phyloP scores from a whole-genome alignment of 179 eudicot species.

The Spergularia azorica region DNA sequence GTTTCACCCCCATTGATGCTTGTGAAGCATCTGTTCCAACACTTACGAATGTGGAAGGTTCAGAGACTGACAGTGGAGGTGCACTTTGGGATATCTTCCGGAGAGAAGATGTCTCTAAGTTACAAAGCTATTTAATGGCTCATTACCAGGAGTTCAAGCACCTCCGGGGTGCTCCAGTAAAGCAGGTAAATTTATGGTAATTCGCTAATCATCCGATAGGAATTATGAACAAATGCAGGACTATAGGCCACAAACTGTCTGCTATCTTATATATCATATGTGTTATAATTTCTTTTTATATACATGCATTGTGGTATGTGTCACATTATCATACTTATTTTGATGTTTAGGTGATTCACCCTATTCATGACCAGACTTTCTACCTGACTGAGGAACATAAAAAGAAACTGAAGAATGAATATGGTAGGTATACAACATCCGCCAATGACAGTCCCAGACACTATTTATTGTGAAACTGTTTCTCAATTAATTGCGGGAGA shows the following conservation, averaged over 20 bases:
- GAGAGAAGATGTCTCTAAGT: constrained; percentile 62
- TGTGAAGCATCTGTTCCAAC: constrained; percentile 7
- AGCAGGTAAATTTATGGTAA: constrained; percentile 38
- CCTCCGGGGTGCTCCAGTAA: constrained; percentile 36
- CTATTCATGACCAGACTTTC: constrained; percentile 87
- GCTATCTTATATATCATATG: not conserved
- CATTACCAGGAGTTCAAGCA: constrained; percentile 62
- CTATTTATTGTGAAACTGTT: not conserved
- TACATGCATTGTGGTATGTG: not conserved
- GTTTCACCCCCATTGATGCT: not conserved
- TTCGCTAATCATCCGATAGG: too few relatives aligned
- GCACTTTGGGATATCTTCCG: constrained; percentile 79
- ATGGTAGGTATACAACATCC: constrained; percentile 44
- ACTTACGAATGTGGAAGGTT: constrained; percentile 10
- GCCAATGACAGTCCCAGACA: not conserved
- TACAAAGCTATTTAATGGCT: constrained; percentile 51
- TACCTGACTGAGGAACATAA: constrained; percentile 69
- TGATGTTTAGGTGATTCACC: constrained; percentile 69
- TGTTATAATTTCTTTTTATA: not conserved
- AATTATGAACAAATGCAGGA: too few relatives aligned
- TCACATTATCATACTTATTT: constrained; percentile 10
- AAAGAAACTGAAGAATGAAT: constrained; percentile 75
- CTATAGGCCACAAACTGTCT: not conserved
- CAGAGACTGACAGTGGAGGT: constrained; percentile 38
- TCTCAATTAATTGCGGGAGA: not conserved